A percentile compares a stretch with the other conserved stretches of the same genome.
Conservation (phyloP, 1,284 basidiomycete genomes). For the Pulveroboletus ridleyi region DNA sequence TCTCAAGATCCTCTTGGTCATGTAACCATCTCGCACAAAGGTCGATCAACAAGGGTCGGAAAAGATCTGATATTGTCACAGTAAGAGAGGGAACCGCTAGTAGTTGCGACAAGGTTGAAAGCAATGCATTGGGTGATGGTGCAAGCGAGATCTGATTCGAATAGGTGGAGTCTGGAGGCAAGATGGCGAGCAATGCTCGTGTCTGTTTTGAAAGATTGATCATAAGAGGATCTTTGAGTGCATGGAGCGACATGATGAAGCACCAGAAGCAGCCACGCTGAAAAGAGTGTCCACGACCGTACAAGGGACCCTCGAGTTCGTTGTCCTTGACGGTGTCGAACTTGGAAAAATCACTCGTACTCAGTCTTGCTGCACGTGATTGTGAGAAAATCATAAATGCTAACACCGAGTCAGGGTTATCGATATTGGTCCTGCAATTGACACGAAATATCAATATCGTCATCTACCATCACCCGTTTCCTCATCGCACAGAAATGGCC, state of each 20-base stretch:
- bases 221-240: slow-evolving; percentile 47
- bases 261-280: slow-evolving; percentile 13
- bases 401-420: slow-evolving; percentile 29
- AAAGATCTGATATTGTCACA: slow-evolving; percentile 57
- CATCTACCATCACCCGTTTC: not conserved
- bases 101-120: slow-evolving; percentile 55
- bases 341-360: slow-evolving; percentile 9
- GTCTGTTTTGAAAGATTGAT: slow-evolving; percentile 63
- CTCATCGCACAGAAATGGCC: slow-evolving; percentile 28
- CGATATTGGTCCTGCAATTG: slow-evolving; percentile 14
- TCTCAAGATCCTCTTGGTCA: slow-evolving; percentile 50
- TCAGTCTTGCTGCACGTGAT: slow-evolving; percentile 31
- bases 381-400: slow-evolving; percentile 1
- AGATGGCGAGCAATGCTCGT: slow-evolving; percentile 45
- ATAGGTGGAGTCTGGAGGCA: slow-evolving; percentile 46
- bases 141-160: slow-evolving; percentile 42
- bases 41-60: slow-evolving; percentile 74
- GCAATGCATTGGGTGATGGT: slow-evolving; percentile 44
- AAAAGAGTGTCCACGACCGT: not conserved
- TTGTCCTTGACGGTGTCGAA: slow-evolving; percentile 12
- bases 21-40: slow-evolving; percentile 76
- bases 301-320: slow-evolving; percentile 8
- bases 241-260: slow-evolving; percentile 23
- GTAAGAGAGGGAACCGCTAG: slow-evolving; percentile 62
- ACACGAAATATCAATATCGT: not conserved